Evolutionary conservation across 805 yeast species (phyloP).

Genomic region (Candida lessepsii): DNA sequence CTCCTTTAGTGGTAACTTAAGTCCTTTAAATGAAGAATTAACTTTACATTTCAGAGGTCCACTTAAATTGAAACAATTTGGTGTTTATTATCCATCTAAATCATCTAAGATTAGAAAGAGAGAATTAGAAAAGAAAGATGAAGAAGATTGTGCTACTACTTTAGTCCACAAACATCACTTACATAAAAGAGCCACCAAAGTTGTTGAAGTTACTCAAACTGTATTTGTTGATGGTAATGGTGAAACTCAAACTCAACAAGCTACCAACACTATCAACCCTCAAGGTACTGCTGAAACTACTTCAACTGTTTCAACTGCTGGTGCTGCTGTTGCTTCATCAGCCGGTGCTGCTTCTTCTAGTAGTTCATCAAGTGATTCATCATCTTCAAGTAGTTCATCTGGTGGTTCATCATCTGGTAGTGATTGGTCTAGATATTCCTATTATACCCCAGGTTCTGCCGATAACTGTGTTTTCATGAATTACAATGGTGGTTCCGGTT

Average conservation of each 20-base stretch:
- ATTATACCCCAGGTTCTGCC: conserved; percentile 71
- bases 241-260: conserved; percentile 26
- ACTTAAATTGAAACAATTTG: conserved; percentile 74
- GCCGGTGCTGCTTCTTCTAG: conserved; percentile 20
- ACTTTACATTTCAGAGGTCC: conserved; percentile 94
- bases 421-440: conserved; percentile 74
- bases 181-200: conserved; percentile 61
- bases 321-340: conserved; percentile 27
- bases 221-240: conserved; percentile 67
- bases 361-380: conserved; percentile 19
- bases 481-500: conserved; percentile 83
- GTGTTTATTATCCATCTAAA: conserved; percentile 75
- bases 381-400: conserved; percentile 19
- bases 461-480: conserved; percentile 79
- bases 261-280: conserved; percentile 9
- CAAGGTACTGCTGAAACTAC: conserved; percentile 17
- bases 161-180: conserved; percentile 46
- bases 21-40: conserved; percentile 84
- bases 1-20: conserved; percentile 66
- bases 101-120: conserved; percentile 42
- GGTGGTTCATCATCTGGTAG: conserved; percentile 47
- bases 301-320: conserved; percentile 19
- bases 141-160: conserved; percentile 46
- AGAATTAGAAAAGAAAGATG: conserved; percentile 19
- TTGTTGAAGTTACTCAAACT: conserved; percentile 75